Evolutionary conservation across 1,284 basidiomycete genomes (phyloP), one percentile per base, ranked within the genome.

Genomic region (Stereum hirsutum): DNA sequence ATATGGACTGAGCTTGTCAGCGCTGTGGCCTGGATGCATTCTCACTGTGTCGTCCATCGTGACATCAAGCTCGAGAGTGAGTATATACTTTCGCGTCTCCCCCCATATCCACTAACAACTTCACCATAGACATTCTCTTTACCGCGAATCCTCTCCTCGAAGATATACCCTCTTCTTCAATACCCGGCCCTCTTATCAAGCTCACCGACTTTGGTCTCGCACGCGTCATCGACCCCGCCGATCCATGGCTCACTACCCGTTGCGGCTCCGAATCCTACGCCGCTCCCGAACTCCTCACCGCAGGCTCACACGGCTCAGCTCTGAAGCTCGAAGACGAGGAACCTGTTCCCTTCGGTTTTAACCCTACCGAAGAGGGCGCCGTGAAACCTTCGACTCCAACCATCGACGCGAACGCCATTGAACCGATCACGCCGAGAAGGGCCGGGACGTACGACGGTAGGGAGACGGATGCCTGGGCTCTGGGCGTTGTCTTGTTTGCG

Each of bases 61-160:
- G 92, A 96, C 64, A 83, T 96, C 65, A 96, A 96, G 66, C 77
- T 96, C 15, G 92, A 96, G 63, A 96, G 89, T 92, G 55, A 56
- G 88, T 74, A 28, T 27, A 34, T 37, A 20, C 32, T 12, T 30
- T 19, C 15, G 27, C 42, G 19, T 49, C 31, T 41, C 34, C 24
- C 8, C 21, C 21, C 11, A 40, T 36, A 11, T 41, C 39, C 11
- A 26, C 65, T 27, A 36, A 36, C 26, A 27, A 33, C 2, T 28
- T 20, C 14, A 17, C 47, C 3, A 5, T 23, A 58, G 61, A 81
- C 66, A 81, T 82, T 49, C 64, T 84, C 25, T 65, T 82, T 52
- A 74, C 64, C 8, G 59, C 53, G 40, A 45, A 65, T 46, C 52
- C 67, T 0, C 57, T 70, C 19, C 45, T 46, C 57, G 27, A 46